A percentile compares a stretch with the other conserved stretches of the same genome.
Conservation (phyloP, 352 stramenopile species). For the Phytophthora pseudosyringae region DNA sequence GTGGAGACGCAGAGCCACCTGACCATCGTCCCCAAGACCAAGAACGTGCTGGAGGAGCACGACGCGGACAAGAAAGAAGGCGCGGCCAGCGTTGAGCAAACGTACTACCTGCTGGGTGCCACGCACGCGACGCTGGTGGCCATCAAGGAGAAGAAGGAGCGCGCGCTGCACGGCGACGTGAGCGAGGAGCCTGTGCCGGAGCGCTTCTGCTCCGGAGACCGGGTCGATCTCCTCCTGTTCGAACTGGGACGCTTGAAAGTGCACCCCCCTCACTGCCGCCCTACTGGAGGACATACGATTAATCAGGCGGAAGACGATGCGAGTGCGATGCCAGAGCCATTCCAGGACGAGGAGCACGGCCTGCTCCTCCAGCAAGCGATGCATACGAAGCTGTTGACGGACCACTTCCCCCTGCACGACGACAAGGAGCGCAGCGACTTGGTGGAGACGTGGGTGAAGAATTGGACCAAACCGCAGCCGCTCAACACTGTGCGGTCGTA, state of each 20-base stretch:
- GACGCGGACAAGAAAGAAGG: constrained; percentile 32
- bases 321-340: constrained; percentile 50
- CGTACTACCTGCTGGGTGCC: constrained; percentile 67
- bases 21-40: constrained; percentile 52
- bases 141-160: constrained; percentile 71
- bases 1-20: constrained; percentile 71
- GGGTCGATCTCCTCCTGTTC: constrained; percentile 80
- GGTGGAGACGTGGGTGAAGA: constrained; percentile 80
- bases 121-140: constrained; percentile 50
- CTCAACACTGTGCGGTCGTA: constrained; percentile 73
- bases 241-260: constrained; percentile 68
- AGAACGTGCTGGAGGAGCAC: constrained; percentile 42
- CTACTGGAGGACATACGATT: constrained; percentile 1
- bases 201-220: constrained; percentile 70
- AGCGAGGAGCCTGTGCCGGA: constrained; percentile 51
- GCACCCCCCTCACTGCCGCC: constrained; percentile 23
- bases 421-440: constrained; percentile 69
- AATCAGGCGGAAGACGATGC: constrained; percentile 16
- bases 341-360: constrained; percentile 73
- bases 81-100: constrained; percentile 21
- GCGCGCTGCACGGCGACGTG: constrained; percentile 47
- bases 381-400: constrained; percentile 64
- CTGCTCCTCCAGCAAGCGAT: constrained; percentile 73
- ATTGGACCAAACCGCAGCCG: constrained; percentile 63
- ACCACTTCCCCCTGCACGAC: constrained; percentile 83